Percentiles rank a stretch among this genome's conserved stretches.
Evolutionary conservation across 495 filamentous ascomycete genomes (phyloP).

Genomic region (Sphaerosporella brunnea): DNA sequence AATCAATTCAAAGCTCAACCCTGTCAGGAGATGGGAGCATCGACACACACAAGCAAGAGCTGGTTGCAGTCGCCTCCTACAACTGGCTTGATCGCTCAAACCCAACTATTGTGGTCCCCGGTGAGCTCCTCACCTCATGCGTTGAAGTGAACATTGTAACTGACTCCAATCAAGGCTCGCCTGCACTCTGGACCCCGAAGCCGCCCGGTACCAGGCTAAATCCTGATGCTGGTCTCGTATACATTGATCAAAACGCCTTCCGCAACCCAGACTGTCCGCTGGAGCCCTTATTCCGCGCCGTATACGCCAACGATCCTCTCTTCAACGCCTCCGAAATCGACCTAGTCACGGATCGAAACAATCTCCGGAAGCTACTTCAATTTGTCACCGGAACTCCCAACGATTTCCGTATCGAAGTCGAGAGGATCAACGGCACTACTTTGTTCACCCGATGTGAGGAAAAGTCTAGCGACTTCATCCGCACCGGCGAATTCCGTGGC

Average conservation of each 20-base stretch:
- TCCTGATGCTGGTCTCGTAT: conserved; percentile 29
- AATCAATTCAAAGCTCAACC: neutral
- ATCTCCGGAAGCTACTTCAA: conserved; percentile 36
- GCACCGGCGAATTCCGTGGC: conserved; percentile 27
- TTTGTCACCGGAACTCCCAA: conserved; percentile 31
- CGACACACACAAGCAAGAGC: conserved; percentile 1
- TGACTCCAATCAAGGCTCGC: conserved; percentile 10
- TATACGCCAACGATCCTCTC: conserved; percentile 30
- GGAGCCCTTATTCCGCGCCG: conserved; percentile 35
- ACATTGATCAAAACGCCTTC: conserved; percentile 32
- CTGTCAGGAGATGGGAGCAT: neutral
- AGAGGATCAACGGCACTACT: conserved; percentile 15
- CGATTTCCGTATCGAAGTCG: conserved; percentile 32
- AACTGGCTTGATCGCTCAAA: conserved; percentile 32
- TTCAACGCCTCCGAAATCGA: conserved; percentile 32
- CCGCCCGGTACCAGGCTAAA: conserved; percentile 14
- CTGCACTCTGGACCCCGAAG: conserved; percentile 28
- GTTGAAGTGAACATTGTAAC: neutral
- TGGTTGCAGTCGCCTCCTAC: conserved; percentile 30
- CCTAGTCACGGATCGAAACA: conserved; percentile 37
- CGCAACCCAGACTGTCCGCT: conserved; percentile 31
- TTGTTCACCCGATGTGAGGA: conserved; percentile 8
- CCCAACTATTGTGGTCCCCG: conserved; percentile 30
- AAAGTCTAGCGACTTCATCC: neutral
- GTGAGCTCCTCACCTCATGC: conserved; percentile 9